Conservation (phyloP, 2,329 filamentous ascomycete genomes). For the Aspergillus sclerotialis region DNA sequence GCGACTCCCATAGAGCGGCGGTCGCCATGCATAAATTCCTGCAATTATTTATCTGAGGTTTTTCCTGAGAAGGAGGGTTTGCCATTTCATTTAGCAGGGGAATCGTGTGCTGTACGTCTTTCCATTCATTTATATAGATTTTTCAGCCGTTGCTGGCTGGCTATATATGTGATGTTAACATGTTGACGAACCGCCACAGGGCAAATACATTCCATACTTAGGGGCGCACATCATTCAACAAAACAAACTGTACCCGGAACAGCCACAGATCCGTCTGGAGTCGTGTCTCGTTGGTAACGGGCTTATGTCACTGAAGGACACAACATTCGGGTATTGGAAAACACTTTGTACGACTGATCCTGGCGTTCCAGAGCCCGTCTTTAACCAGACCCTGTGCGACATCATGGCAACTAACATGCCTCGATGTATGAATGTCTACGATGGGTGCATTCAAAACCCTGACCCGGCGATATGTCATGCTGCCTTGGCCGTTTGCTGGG, state of each 20-base stretch:
- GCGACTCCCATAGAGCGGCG: constrained; percentile 37
- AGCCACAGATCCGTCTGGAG: constrained; percentile 36
- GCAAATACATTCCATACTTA: constrained; percentile 43
- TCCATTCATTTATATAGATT: too few relatives aligned
- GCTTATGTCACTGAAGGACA: constrained; percentile 37
- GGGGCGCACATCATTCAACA: constrained; percentile 39
- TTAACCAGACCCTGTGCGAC: constrained; percentile 41
- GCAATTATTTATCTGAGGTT: constrained; percentile 42
- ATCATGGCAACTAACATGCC: constrained; percentile 41
- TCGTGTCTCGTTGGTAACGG: constrained; percentile 44
- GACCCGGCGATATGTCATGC: constrained; percentile 14
- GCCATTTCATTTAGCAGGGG: constrained; percentile 43
- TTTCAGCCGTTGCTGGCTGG: too few relatives aligned
- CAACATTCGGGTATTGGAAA: constrained; percentile 40
- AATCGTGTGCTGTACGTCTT: constrained; percentile 45
- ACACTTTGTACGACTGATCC: constrained; percentile 43
- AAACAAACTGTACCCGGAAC: constrained; percentile 35
- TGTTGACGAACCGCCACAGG: constrained; percentile 20
- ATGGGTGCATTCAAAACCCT: constrained; percentile 23
- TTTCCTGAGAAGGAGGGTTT: constrained; percentile 35
- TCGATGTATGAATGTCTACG: constrained; percentile 37
- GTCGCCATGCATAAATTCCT: constrained; percentile 46
- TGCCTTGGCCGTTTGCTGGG: constrained; percentile 10
- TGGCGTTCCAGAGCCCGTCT: constrained; percentile 35
- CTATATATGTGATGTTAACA: constrained; percentile 2